Evolutionary conservation across 202 grass and related monocot species (phyloP).

Genomic region (Bolboschoenoplectus hybrid): DNA sequence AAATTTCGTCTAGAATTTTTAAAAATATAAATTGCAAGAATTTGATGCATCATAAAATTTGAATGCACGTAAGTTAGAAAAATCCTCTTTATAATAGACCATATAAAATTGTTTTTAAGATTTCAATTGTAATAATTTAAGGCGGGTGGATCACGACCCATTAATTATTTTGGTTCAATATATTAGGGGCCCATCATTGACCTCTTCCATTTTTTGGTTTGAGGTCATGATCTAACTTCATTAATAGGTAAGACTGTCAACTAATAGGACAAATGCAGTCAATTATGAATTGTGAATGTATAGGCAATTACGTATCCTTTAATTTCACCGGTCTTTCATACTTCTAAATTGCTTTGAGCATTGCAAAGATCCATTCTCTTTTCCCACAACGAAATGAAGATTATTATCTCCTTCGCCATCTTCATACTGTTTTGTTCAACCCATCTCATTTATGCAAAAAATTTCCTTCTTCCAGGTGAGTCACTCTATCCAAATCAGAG

Average conservation of each 20-base stretch:
- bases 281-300: background rate
- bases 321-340: background rate
- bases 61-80: too few species aligned
- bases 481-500: background rate
- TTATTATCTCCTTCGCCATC: background rate
- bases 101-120: too few species aligned
- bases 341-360: background rate
- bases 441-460: background rate
- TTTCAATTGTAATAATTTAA: background rate
- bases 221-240: background rate
- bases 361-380: background rate
- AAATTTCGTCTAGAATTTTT: too few species aligned
- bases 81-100: too few species aligned
- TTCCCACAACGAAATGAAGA: background rate
- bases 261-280: background rate
- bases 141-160: background rate
- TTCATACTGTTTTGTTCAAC: background rate
- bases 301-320: background rate
- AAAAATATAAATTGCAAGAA: too few species aligned
- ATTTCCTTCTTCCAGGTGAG: slow-evolving; percentile 39
- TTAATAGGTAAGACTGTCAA: background rate
- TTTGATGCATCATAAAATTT: too few species aligned
- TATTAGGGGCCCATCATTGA: too few species aligned
- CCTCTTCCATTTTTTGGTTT: too few species aligned
- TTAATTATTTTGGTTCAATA: too few species aligned